Conservation (phyloP, 202 grass and related monocot species). For the Elaeis oleifera region DNA sequence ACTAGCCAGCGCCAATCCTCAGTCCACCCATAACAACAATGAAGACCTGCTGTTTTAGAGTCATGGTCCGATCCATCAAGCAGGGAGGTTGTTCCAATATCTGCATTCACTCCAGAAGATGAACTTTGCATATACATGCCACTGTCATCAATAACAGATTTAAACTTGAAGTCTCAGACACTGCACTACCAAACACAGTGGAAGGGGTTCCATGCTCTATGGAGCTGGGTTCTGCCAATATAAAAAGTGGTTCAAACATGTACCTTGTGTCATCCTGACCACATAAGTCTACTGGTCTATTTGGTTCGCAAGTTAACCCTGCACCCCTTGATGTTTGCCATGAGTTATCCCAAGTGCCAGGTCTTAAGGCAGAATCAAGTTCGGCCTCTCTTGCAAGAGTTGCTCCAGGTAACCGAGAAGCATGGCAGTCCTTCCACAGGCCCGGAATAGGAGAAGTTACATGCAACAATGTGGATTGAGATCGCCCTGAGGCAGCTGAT, state of each 20-base stretch:
- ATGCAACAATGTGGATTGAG: constrained; percentile 82
- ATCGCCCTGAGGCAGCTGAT: constrained; percentile 50
- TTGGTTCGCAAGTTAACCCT: constrained; percentile 45
- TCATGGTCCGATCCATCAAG: constrained; percentile 56
- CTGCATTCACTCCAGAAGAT: constrained; percentile 36
- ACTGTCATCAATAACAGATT: constrained; percentile 57
- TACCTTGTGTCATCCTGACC: constrained; percentile 75
- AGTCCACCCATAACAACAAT: constrained; percentile 98
- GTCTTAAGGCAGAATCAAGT: constrained; percentile 78
- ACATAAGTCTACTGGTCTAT: constrained; percentile 54
- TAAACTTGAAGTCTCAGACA: constrained; percentile 40
- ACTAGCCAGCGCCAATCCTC: constrained; percentile 98
- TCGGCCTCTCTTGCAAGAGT: constrained; percentile 72
- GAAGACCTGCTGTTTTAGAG: constrained; percentile 48
- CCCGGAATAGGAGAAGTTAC: constrained; percentile 57
- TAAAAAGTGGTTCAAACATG: constrained; percentile 94
- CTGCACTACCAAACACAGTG: constrained; percentile 16
- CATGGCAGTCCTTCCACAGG: constrained; percentile 89
- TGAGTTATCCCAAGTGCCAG: constrained; percentile 73
- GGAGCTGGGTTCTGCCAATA: constrained; percentile 76
- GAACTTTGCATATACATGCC: constrained; percentile 38
- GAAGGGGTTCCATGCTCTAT: constrained; percentile 35
- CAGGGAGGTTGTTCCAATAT: constrained; percentile 37
- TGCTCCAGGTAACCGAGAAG: constrained; percentile 67
- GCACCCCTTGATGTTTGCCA: constrained; percentile 63